Conservation (phyloP, 2,329 filamentous ascomycete genomes). For the Fusarium sp. region DNA sequence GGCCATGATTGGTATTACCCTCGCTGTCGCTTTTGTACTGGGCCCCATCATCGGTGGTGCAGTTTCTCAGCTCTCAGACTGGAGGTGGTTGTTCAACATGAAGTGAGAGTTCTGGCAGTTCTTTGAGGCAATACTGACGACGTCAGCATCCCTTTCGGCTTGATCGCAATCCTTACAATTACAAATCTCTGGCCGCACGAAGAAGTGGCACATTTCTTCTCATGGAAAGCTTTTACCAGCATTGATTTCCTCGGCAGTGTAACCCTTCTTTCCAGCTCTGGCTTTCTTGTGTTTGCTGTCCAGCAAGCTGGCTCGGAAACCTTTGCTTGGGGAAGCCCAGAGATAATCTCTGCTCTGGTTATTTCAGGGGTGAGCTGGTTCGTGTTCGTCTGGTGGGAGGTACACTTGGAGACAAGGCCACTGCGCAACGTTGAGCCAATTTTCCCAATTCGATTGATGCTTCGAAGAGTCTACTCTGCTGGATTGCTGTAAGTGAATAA, state of each 20-base stretch:
- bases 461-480: conserved; percentile 63
- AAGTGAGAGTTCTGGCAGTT: conserved; percentile 59
- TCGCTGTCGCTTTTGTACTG: conserved; percentile 69
- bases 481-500: conserved; percentile 60
- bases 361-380: conserved; percentile 62
- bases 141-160: conserved; percentile 63
- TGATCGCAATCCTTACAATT: conserved; percentile 60
- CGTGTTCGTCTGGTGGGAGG: conserved; percentile 65
- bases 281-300: conserved; percentile 67
- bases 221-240: conserved; percentile 58
- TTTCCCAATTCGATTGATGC: conserved; percentile 64
- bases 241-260: conserved; percentile 67
- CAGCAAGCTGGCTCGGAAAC: conserved; percentile 68
- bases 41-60: conserved; percentile 69
- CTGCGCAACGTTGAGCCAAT: conserved; percentile 63
- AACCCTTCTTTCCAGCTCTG: conserved; percentile 64
- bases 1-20: conserved; percentile 66
- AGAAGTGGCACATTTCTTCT: conserved; percentile 52
- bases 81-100: conserved; percentile 72
- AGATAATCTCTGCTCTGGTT: conserved; percentile 63
- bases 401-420: conserved; percentile 55
- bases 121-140: conserved; percentile 17
- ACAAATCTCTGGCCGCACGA: conserved; percentile 61
- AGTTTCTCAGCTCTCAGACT: conserved; percentile 65
- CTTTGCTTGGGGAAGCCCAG: conserved; percentile 63